phyloP scores from a whole-genome alignment of 108 stramenopile species.

The Bacterosira constricta region DNA sequence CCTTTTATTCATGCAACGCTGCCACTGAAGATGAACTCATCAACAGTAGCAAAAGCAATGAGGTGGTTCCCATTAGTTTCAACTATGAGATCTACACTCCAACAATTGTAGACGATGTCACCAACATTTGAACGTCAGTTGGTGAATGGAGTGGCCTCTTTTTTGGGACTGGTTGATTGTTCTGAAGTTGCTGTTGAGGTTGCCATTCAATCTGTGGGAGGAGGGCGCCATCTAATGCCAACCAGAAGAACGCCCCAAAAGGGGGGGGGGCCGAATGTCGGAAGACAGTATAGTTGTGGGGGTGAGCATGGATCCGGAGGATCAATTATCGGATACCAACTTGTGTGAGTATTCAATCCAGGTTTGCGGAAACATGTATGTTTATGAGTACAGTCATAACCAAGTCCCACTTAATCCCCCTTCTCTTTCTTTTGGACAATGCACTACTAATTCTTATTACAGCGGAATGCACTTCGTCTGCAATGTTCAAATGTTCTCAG shows the following conservation, averaged over 20 bases:
- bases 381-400: not conserved
- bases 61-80: not conserved
- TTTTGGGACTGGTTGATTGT: constrained; percentile 19
- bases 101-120: not conserved
- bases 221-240: not conserved
- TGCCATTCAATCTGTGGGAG: not conserved
- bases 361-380: too few species aligned
- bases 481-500: not conserved
- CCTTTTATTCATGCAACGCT: not conserved
- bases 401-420: not conserved
- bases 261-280: not conserved
- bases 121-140: constrained; percentile 11
- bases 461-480: constrained; percentile 4
- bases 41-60: not conserved
- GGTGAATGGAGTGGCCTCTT: constrained; percentile 14
- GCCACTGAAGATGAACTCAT: not conserved
- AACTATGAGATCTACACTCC: not conserved
- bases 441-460: too few species aligned
- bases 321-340: constrained; percentile 14
- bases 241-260: not conserved
- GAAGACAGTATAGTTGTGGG: not conserved
- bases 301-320: constrained; percentile 14
- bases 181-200: not conserved
- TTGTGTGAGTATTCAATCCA: constrained; percentile 13
- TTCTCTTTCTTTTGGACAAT: not conserved